Base-by-base conservation (phyloP, 2,329 filamentous ascomycete genomes). In the Ascochyta pisi region DNA sequence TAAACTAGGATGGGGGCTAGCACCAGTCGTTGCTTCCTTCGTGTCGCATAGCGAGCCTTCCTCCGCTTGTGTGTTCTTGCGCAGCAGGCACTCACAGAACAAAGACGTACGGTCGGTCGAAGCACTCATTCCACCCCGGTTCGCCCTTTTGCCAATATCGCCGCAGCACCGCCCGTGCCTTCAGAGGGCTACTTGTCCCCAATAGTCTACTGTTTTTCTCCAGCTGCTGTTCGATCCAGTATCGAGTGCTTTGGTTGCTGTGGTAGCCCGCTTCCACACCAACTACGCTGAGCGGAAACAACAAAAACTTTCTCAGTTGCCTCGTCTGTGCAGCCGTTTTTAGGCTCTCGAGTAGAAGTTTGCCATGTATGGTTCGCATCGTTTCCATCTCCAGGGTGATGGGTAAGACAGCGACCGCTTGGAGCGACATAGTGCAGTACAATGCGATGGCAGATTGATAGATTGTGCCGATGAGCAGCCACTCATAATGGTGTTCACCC, bases 91-190 rank as follows among this genome's bases (percentile, higher is more conserved):
- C 37, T 66, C 46, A 71, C 37, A 69, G 55, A 23, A 67, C 46
- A 23, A 67, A 69, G 19, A 64, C 64, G 34, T 68, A 65, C 47
- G 66, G 56, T 38, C 55, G 29, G 43, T 68, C 58, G 43, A 73
- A 73, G 43, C 70, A 73, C 27, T 65, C 66, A 19, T 73, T 68
- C 69, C 70, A 71, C 7, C 66, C 67, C 8, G 50, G 38, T 29
- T 59, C 48, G 15, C 46, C 60, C 13, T 55, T 64, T 38, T 51
- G 31, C 70, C 71, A 73, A 38, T 69, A 73, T 23, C 58, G 58
- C 26, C 41, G 57, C 54, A 73, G 29, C 16, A 67, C 58, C 2
- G 56, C 58, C 22, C 60, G 50, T 26, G 65, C 64, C 31, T 67
- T 66, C 24, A 71, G 33, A 3, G 68, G 67, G 34, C 60, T 57